phyloP scores from a whole-genome alignment of 2,329 filamentous ascomycete genomes.

The Xylaria sp. region DNA sequence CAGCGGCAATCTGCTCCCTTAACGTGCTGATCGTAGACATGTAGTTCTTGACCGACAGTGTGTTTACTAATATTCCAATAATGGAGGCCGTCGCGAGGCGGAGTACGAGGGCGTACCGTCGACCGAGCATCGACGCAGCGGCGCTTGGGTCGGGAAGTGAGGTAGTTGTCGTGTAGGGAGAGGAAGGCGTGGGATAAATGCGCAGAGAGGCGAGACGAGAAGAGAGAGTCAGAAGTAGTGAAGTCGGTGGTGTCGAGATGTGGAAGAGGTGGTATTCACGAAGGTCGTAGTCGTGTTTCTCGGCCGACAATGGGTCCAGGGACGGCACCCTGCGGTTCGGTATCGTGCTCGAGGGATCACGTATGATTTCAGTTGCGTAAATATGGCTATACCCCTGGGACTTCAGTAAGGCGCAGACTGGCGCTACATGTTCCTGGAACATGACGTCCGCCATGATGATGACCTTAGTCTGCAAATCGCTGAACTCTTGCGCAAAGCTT shows the following conservation, averaged over 20 bases:
- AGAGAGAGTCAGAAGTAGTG: conserved; percentile 86
- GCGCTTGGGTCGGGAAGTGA: conserved; percentile 53
- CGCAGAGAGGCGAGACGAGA: conserved; percentile 82
- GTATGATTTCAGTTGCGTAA: conserved; percentile 76
- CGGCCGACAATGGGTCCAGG: conserved; percentile 15
- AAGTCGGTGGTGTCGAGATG: conserved; percentile 81
- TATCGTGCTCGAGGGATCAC: conserved; percentile 81
- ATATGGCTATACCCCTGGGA: conserved; percentile 75
- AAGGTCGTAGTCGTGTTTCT: conserved; percentile 58
- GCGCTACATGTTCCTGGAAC: conserved; percentile 78
- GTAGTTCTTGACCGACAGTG: conserved; percentile 91
- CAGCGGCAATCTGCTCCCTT: conserved; percentile 75
- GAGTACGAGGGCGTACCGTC: conserved; percentile 88
- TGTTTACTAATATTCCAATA: conserved; percentile 96
- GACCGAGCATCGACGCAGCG: conserved; percentile 71
- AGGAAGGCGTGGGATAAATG: conserved; percentile 73
- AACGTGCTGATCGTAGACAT: conserved; percentile 81
- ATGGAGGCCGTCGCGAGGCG: conserved; percentile 82
- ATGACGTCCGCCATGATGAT: conserved; percentile 91
- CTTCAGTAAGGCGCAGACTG: conserved; percentile 65
- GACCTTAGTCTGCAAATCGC: conserved; percentile 70
- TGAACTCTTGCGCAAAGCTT: conserved; percentile 76
- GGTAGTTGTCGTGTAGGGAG: conserved; percentile 61
- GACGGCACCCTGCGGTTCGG: conserved; percentile 76
- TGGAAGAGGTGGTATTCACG: conserved; percentile 83